phyloP scores from a whole-genome alignment of 345 rosid genomes.

The Tarenaya hassleriana region DNA sequence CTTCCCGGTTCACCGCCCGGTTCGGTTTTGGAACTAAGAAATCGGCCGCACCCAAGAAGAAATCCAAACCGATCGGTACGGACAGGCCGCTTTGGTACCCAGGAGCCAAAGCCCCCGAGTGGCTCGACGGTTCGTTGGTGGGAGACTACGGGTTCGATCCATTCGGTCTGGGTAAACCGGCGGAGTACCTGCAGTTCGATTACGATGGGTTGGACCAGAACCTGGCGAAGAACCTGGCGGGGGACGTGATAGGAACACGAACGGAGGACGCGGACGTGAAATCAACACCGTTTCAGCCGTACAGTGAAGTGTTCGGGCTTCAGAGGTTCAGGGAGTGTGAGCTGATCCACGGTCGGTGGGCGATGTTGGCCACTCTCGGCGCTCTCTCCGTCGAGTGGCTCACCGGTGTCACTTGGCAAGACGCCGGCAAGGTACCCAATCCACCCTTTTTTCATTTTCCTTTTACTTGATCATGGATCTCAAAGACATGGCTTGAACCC shows the following conservation, averaged over 20 bases:
- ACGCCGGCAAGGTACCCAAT: slow-evolving; percentile 63
- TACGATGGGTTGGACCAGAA: slow-evolving; percentile 80
- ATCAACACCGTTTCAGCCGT: slow-evolving; percentile 84
- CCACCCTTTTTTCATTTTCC: too few relatives aligned
- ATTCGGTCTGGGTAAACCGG: slow-evolving; percentile 77
- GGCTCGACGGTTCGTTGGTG: slow-evolving; percentile 70
- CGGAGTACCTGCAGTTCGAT: slow-evolving; percentile 79
- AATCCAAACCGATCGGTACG: slow-evolving; percentile 17
- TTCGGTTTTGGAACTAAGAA: slow-evolving; percentile 41
- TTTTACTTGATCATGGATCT: too few relatives aligned
- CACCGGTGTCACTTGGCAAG: slow-evolving; percentile 72
- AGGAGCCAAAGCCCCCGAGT: slow-evolving; percentile 57
- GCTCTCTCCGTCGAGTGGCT: slow-evolving; percentile 63
- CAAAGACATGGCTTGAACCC: slow-evolving; percentile 44
- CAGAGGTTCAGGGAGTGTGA: slow-evolving; percentile 92
- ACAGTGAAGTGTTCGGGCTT: slow-evolving; percentile 68
- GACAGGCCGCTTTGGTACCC: slow-evolving; percentile 74
- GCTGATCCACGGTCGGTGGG: slow-evolving; percentile 84
- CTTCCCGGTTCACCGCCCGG: slow-evolving; percentile 45
- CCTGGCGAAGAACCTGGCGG: slow-evolving; percentile 68
- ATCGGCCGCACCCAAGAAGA: slow-evolving; percentile 31
- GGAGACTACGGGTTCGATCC: slow-evolving; percentile 93
- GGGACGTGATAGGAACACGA: slow-evolving; percentile 57
- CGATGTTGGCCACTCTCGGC: slow-evolving; percentile 81
- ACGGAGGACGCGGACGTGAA: slow-evolving; percentile 42